These are phyloP conservation scores for Santalum album DNA, from an alignment of 164 flowering plant genomes.

Conservation along the genomic window DNA sequence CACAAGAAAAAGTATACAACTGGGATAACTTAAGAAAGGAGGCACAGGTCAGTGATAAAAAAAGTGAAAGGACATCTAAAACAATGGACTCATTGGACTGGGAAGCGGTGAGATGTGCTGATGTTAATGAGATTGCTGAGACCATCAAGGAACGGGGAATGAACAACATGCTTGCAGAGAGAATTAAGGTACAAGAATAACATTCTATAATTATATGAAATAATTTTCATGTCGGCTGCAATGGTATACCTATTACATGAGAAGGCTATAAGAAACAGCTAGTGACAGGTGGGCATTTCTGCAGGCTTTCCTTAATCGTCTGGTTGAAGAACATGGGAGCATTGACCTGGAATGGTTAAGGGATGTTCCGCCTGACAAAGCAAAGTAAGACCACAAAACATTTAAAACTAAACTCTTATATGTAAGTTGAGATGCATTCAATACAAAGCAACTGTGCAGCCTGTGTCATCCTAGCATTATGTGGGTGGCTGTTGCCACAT, in stretches of 20 bases:
- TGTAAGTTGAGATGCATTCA: no score
- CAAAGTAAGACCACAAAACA: slow-evolving; percentile 60
- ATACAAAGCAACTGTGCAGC: no score
- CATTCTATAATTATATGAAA: not conserved
- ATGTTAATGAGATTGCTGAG: not conserved
- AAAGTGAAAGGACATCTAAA: not conserved
- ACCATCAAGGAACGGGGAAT: slow-evolving; percentile 5
- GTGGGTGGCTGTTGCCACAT: not conserved
- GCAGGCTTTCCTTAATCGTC: slow-evolving; percentile 83
- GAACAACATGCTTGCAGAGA: slow-evolving; percentile 4
- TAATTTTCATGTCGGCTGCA: not conserved
- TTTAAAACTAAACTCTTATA: not conserved
- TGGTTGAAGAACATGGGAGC: slow-evolving; percentile 80
- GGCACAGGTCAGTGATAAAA: not conserved
- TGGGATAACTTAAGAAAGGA: slow-evolving; percentile 5
- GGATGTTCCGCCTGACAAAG: slow-evolving; percentile 89
- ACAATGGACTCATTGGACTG: slow-evolving; percentile 5
- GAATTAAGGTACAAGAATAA: not conserved
- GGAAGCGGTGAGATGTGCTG: slow-evolving; percentile 3
- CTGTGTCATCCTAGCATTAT: not conserved
- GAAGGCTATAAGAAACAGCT: not conserved
- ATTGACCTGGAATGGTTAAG: slow-evolving; percentile 94
- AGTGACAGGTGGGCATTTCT: slow-evolving; percentile 11
- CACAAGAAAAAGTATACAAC: not conserved
- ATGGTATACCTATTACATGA: slow-evolving; percentile 2